Evolutionary conservation across 352 stramenopile genomes (phyloP).

Genomic region (Vaucheria bursata): DNA sequence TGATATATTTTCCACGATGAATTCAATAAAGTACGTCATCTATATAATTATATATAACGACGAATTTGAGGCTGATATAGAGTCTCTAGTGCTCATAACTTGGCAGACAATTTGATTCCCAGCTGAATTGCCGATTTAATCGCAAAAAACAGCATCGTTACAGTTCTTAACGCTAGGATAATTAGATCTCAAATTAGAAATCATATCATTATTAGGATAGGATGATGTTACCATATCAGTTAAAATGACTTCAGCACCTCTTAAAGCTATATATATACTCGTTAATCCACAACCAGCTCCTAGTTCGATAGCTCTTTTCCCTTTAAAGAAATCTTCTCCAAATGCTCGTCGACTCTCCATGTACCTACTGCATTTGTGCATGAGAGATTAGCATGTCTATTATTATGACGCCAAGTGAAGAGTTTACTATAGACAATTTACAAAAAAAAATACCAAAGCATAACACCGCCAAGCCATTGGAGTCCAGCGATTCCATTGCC

Average conservation of each 20-base stretch:
- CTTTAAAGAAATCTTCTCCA: slow-evolving; percentile 36
- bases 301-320: slow-evolving; percentile 35
- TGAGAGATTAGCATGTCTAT: background rate
- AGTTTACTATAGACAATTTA: background rate
- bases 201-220: slow-evolving; percentile 7
- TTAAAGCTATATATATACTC: slow-evolving; percentile 37
- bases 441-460: slow-evolving; percentile 23
- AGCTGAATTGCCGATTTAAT: no score
- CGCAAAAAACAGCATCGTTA: no score
- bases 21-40: no score
- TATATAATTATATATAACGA: no score
- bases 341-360: slow-evolving; percentile 46
- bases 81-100: no score
- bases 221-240: slow-evolving; percentile 34
- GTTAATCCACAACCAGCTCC: slow-evolving; percentile 42
- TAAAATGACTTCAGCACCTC: slow-evolving; percentile 34
- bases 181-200: no score
- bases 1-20: no score
- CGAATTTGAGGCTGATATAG: no score
- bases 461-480: slow-evolving; percentile 43
- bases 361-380: slow-evolving; percentile 18
- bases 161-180: no score
- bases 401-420: no score
- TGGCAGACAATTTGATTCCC: no score
- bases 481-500: slow-evolving; percentile 42